Evolutionary conservation across 2,329 filamentous ascomycete species (phyloP).

Genomic region (Pleoardoris graminearum): DNA sequence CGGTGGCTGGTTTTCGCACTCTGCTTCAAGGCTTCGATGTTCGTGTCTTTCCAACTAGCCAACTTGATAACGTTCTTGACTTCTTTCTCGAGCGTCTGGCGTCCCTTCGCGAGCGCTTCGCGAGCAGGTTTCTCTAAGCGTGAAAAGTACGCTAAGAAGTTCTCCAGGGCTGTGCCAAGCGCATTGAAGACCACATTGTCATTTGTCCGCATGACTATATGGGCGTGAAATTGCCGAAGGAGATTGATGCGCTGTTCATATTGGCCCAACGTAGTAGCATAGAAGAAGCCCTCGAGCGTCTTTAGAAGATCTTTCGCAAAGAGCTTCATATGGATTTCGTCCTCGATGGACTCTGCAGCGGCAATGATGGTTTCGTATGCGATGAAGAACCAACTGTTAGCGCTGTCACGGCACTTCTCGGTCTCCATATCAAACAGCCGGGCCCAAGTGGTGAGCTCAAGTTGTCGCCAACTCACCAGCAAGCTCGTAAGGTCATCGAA

Average conservation of each 20-base stretch:
- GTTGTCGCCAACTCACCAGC: conserved; percentile 84
- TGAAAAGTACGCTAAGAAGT: conserved; percentile 75
- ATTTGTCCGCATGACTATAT: conserved; percentile 64
- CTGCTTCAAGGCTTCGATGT: conserved; percentile 84
- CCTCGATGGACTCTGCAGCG: conserved; percentile 67
- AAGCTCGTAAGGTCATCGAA: conserved; percentile 79
- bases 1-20: conserved; percentile 88
- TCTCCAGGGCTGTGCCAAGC: conserved; percentile 68
- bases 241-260: conserved; percentile 73
- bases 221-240: conserved; percentile 63
- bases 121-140: conserved; percentile 70
- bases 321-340: conserved; percentile 60
- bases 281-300: conserved; percentile 78
- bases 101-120: conserved; percentile 68
- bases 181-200: conserved; percentile 56
- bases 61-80: conserved; percentile 92
- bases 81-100: conserved; percentile 78
- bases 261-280: conserved; percentile 78
- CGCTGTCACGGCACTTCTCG: conserved; percentile 73
- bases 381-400: conserved; percentile 93
- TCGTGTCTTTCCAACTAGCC: conserved; percentile 97
- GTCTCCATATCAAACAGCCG: conserved; percentile 84
- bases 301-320: conserved; percentile 73
- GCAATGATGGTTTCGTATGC: conserved; percentile 88
- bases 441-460: conserved; percentile 92